Conservation (phyloP, 805 yeast genomes). For the Ogataea nonfermentans region DNA sequence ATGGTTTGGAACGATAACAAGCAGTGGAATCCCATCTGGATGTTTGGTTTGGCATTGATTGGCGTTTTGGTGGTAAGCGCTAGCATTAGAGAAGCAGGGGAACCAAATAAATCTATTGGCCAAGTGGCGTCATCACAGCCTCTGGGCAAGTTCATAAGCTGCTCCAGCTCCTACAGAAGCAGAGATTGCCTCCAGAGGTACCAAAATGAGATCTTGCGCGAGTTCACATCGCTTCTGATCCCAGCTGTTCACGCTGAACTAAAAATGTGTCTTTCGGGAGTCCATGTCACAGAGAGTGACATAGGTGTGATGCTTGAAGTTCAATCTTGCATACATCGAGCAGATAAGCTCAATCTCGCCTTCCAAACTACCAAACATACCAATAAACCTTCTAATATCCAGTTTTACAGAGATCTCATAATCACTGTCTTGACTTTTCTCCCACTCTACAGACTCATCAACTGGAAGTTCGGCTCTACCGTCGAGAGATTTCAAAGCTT, state of each 20-base stretch:
- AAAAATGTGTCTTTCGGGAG: constrained; percentile 17
- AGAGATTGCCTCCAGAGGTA: constrained; percentile 15
- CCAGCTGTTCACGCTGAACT: constrained; percentile 18
- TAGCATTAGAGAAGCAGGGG: constrained; percentile 11
- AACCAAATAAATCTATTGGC: neutral
- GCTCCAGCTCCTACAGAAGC: constrained; percentile 17
- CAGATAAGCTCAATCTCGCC: constrained; percentile 14
- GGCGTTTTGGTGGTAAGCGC: constrained; percentile 14
- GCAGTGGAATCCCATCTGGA: constrained; percentile 8
- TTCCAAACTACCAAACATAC: neutral
- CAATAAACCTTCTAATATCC: neutral
- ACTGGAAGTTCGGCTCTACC: neutral
- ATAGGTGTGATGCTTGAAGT: constrained; percentile 14
- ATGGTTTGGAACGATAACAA: neutral
- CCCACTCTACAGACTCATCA: neutral
- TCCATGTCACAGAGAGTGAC: constrained; percentile 5
- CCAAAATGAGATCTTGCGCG: constrained; percentile 13
- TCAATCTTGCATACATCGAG: constrained; percentile 19
- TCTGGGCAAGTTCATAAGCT: constrained; percentile 10
- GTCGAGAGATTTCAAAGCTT: neutral
- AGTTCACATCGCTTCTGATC: constrained; percentile 10
- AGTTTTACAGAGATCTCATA: constrained; percentile 1
- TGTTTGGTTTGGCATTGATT: constrained; percentile 7
- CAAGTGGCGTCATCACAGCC: constrained; percentile 2
- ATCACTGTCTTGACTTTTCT: neutral